phyloP scores from a whole-genome alignment of 805 yeast genomes.

The Wickerhamomyces tratensis region DNA sequence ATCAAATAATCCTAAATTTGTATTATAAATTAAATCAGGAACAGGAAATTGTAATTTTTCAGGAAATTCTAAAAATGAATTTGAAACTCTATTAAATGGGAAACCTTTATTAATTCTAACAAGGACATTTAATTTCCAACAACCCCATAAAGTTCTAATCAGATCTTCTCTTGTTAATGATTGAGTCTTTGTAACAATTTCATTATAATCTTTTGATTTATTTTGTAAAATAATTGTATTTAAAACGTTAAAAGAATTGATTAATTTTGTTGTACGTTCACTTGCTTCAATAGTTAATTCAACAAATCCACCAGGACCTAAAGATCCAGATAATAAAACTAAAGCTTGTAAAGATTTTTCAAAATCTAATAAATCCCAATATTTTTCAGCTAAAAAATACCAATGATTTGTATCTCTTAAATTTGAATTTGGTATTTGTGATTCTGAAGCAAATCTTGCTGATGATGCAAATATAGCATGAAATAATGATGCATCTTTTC shows the following conservation, averaged over 20 bases:
- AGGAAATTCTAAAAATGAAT: slow-evolving; percentile 19
- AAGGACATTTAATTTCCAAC: slow-evolving; percentile 26
- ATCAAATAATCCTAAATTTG: slow-evolving; percentile 13
- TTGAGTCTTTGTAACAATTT: slow-evolving; percentile 22
- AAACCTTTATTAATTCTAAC: slow-evolving; percentile 25
- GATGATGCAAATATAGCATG: slow-evolving; percentile 27
- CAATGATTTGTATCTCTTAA: slow-evolving; percentile 26
- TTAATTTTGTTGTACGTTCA: slow-evolving; percentile 12
- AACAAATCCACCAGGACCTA: slow-evolving; percentile 20
- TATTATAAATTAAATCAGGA: slow-evolving; percentile 12
- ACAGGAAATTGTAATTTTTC: slow-evolving; percentile 24
- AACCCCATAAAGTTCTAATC: slow-evolving; percentile 27
- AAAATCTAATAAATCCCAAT: slow-evolving; percentile 21
- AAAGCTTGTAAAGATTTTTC: slow-evolving; percentile 18
- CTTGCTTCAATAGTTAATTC: slow-evolving; percentile 19
- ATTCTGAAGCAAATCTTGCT: slow-evolving; percentile 21
- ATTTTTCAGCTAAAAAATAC: slow-evolving; percentile 24
- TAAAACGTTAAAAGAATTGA: slow-evolving; percentile 9
- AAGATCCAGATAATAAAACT: slow-evolving; percentile 19
- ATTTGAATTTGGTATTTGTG: slow-evolving; percentile 15
- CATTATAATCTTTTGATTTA: slow-evolving; percentile 19
- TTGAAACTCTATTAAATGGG: slow-evolving; percentile 19
- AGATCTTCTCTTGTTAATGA: slow-evolving; percentile 23
- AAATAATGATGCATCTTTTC: slow-evolving; percentile 20
- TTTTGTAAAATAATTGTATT: slow-evolving; percentile 4